A percentile compares a stretch with the other conserved stretches of the same genome.
Conservation (phyloP, 2,329 filamentous ascomycete genomes). For the Zalaria sp. region DNA sequence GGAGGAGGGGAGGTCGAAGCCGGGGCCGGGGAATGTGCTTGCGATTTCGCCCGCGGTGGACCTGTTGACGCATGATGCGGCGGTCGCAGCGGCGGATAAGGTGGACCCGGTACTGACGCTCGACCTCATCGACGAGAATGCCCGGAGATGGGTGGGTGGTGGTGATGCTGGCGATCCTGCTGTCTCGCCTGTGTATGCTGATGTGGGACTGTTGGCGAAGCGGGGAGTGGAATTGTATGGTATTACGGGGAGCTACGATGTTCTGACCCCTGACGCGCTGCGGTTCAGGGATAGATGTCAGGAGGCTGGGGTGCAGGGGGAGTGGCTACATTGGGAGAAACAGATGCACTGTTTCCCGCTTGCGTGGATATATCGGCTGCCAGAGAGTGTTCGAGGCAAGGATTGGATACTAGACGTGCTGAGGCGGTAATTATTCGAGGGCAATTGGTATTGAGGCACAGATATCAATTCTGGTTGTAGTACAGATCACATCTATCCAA, state of each 20-base stretch:
- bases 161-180: conserved; percentile 29
- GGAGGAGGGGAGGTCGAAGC: conserved; percentile 12
- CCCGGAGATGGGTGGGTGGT: conserved; percentile 26
- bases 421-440: background rate
- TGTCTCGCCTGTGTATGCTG: conserved; percentile 33
- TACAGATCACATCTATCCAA: no score
- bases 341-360: conserved; percentile 49
- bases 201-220: conserved; percentile 24
- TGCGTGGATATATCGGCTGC: conserved; percentile 32
- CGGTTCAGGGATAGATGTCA: conserved; percentile 33
- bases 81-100: conserved; percentile 25
- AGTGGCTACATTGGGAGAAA: conserved; percentile 45
- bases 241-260: conserved; percentile 37
- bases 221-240: conserved; percentile 36
- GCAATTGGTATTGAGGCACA: no score
- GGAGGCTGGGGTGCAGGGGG: conserved; percentile 29
- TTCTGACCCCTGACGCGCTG: conserved; percentile 38
- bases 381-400: conserved; percentile 31
- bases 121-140: conserved; percentile 26
- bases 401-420: conserved; percentile 31
- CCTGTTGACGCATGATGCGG: conserved; percentile 30
- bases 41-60: conserved; percentile 37
- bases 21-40: conserved; percentile 24
- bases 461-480: no score
- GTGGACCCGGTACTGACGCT: conserved; percentile 33